These are phyloP conservation scores for Brassica balearica DNA, from an alignment of 441 rosid species.

Conservation along the genomic window DNA sequence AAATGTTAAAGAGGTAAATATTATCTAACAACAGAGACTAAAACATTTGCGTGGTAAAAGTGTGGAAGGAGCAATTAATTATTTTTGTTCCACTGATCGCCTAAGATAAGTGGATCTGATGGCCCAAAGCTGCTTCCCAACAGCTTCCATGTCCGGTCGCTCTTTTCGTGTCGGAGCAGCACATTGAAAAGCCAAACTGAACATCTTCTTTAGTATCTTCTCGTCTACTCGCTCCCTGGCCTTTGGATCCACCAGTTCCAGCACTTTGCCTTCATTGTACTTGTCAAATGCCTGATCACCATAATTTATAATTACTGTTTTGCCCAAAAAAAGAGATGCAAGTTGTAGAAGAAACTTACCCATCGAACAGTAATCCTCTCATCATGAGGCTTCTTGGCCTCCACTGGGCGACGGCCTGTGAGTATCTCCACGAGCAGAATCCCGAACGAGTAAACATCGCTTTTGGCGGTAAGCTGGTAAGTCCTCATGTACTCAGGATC, in stretches of 20 bases:
- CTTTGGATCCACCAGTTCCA: constrained; percentile 64
- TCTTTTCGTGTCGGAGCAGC: constrained; percentile 80
- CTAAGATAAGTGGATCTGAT: constrained; percentile 78
- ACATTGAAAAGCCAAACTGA: constrained; percentile 83
- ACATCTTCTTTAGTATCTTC: constrained; percentile 61
- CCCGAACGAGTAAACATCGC: constrained; percentile 95
- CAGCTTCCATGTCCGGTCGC: constrained; percentile 85
- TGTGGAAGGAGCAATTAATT: neutral
- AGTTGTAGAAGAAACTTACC: constrained; percentile 54
- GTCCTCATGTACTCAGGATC: constrained; percentile 98
- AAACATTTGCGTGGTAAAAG: neutral
- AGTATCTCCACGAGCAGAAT: constrained; percentile 84
- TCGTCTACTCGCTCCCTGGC: constrained; percentile 62
- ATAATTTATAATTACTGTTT: neutral
- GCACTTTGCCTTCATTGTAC: constrained; percentile 63
- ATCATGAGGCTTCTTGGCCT: constrained; percentile 54
- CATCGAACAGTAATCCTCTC: constrained; percentile 85
- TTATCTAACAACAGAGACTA: constrained; percentile 15
- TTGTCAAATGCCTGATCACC: constrained; percentile 71
- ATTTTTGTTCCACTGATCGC: constrained; percentile 32
- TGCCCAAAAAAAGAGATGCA: neutral
- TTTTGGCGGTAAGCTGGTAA: constrained; percentile 83
- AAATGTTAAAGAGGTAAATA: neutral
- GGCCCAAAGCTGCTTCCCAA: constrained; percentile 83
- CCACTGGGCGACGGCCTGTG: constrained; percentile 95